Evolutionary conservation across 176 grass and related monocot genomes (phyloP).

Genomic region (Eremochloa ophiuroides): DNA sequence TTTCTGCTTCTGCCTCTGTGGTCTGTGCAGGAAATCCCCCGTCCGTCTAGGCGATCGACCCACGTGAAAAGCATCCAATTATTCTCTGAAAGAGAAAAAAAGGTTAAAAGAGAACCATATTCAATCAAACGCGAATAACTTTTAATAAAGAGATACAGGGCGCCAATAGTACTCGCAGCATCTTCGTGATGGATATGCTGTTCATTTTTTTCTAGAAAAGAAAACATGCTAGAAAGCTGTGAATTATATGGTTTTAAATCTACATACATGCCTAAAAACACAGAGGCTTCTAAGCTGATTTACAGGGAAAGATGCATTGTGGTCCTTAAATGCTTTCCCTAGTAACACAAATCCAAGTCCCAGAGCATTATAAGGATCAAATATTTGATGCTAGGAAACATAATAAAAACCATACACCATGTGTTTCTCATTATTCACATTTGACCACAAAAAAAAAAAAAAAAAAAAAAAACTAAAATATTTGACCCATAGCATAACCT

Average conservation of each 20-base stretch:
- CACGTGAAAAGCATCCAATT: constrained; percentile 1
- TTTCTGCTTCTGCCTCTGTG: not conserved
- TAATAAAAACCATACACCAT: not conserved
- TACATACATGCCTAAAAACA: not conserved
- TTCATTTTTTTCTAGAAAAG: not conserved
- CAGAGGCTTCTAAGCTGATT: not conserved
- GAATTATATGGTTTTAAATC: not conserved
- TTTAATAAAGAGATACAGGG: not conserved
- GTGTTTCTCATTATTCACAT: not conserved
- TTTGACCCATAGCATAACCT: not conserved
- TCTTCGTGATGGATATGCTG: not conserved
- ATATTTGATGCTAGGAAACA: not conserved
- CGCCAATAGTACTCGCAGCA: constrained; percentile 18
- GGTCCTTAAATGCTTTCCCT: not conserved
- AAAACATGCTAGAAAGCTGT: not conserved
- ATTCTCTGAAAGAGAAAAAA: not conserved
- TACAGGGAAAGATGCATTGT: not conserved
- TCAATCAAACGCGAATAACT: not conserved
- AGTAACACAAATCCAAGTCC: not conserved
- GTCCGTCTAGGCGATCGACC: not conserved
- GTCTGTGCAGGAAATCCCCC: not conserved
- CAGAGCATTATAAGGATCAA: not conserved
- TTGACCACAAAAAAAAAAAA: not conserved
- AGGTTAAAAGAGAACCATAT: constrained; percentile 13
- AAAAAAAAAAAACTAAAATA: not conserved